These are phyloP conservation scores for Globisporangium cylindrosporum DNA, from an alignment of 352 stramenopile genomes.

Conservation along the genomic window DNA sequence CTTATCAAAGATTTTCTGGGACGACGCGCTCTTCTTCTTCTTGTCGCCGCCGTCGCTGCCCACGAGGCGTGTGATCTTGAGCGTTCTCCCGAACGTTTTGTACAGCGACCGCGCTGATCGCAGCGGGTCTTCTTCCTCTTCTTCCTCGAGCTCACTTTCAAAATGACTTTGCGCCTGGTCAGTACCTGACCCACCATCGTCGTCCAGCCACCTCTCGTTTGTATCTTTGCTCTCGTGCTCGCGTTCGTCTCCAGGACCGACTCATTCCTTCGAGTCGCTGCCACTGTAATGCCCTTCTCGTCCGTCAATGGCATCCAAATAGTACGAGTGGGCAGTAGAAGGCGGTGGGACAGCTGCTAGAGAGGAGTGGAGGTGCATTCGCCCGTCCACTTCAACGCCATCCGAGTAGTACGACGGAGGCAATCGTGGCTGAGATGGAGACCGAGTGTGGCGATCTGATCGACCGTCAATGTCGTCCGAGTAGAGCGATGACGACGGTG, in stretches of 20 bases:
- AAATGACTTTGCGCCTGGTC: neutral
- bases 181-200: neutral
- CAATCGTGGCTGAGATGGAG: neutral
- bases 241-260: constrained; percentile 32
- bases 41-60: constrained; percentile 21
- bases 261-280: constrained; percentile 25
- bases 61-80: constrained; percentile 40
- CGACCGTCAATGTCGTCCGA: neutral
- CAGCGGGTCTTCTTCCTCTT: constrained; percentile 26
- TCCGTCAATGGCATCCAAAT: neutral
- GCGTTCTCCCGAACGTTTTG: constrained; percentile 43
- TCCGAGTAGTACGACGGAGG: constrained; percentile 2
- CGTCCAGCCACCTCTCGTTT: neutral
- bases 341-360: neutral
- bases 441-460: neutral
- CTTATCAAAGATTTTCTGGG: constrained; percentile 55
- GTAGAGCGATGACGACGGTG: constrained; percentile 12
- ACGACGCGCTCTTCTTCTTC: constrained; percentile 26
- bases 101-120: constrained; percentile 40
- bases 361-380: neutral
- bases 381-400: neutral
- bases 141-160: neutral
- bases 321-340: neutral
- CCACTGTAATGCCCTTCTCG: constrained; percentile 3
- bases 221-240: constrained; percentile 16